Conservation (phyloP, 2,329 filamentous ascomycete species). For the Sarocladiaceae sp. region DNA sequence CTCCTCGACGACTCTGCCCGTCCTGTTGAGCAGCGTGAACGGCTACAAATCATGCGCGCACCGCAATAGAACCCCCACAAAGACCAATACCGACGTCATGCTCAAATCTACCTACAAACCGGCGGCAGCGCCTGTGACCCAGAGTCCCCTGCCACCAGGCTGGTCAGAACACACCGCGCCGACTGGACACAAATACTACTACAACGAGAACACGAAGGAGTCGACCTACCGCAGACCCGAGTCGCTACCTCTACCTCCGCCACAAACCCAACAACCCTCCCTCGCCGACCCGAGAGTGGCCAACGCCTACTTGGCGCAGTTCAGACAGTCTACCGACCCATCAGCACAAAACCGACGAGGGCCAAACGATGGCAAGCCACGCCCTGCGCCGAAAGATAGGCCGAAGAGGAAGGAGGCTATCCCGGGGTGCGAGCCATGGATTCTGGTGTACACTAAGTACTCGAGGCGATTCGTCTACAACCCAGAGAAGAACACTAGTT, state of each 20-base stretch:
- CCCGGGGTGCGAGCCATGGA: constrained; percentile 78
- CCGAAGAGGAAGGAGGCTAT: constrained; percentile 76
- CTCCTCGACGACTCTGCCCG: too few species aligned
- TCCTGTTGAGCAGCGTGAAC: too few species aligned
- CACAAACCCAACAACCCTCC: constrained; percentile 22
- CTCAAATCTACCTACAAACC: constrained; percentile 72
- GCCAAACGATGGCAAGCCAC: constrained; percentile 52
- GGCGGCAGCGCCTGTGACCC: constrained; percentile 33
- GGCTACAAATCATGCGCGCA: too few species aligned
- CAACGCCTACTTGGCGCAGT: constrained; percentile 55
- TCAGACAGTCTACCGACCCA: constrained; percentile 33
- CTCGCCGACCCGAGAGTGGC: constrained; percentile 51
- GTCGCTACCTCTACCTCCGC: constrained; percentile 17
- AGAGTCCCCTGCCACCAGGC: constrained; percentile 62
- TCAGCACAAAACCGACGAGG: constrained; percentile 30
- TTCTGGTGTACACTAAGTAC: constrained; percentile 87
- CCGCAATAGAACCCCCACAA: too few species aligned
- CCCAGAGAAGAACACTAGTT: constrained; percentile 75
- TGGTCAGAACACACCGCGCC: constrained; percentile 95
- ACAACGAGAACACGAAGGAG: constrained; percentile 72
- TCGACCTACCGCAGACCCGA: constrained; percentile 82
- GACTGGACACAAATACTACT: constrained; percentile 82
- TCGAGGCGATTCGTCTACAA: constrained; percentile 90
- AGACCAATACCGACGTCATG: constrained; percentile 38
- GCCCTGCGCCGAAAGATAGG: constrained; percentile 67